Evolutionary conservation across 75 land plant genomes (phyloP).

Genomic region (Cunninghamia lanceolata): DNA sequence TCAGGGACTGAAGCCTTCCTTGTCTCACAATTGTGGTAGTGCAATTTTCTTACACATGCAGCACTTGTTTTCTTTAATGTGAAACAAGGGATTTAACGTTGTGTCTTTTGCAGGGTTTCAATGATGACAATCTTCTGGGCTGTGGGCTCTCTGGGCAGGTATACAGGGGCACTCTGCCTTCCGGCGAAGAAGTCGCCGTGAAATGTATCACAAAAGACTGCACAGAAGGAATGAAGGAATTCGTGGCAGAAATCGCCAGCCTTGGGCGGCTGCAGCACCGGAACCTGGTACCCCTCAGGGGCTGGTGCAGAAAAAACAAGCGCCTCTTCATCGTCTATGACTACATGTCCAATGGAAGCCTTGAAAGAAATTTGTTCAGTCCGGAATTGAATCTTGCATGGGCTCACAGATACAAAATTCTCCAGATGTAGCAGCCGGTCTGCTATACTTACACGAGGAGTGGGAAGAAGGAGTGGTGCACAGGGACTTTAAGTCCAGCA

Average conservation of each 20-base stretch:
- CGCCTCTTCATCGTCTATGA: slow-evolving; percentile 56
- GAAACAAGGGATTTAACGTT: slow-evolving; percentile 36
- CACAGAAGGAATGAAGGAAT: background rate
- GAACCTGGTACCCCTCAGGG: slow-evolving; percentile 40
- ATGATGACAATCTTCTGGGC: background rate
- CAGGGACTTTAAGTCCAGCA: slow-evolving; percentile 23
- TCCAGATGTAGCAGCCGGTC: slow-evolving; percentile 16
- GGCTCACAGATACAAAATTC: slow-evolving; percentile 10
- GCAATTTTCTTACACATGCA: no score
- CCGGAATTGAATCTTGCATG: background rate
- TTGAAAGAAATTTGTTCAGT: slow-evolving; percentile 20
- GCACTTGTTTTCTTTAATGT: background rate
- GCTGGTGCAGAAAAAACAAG: slow-evolving; percentile 37
- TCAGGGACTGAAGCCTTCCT: no score
- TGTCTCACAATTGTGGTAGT: no score
- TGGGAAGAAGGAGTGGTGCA: slow-evolving; percentile 27
- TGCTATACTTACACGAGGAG: slow-evolving; percentile 19
- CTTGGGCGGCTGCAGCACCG: slow-evolving; percentile 29
- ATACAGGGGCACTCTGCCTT: slow-evolving; percentile 23
- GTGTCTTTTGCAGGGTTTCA: slow-evolving; percentile 30
- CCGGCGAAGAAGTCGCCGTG: background rate
- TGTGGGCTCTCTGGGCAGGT: slow-evolving; percentile 47
- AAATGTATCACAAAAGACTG: background rate
- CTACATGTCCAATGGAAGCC: slow-evolving; percentile 44
- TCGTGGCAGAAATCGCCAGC: background rate